phyloP scores from a whole-genome alignment of 2,329 filamentous ascomycete species.

The Paraconiothyrium brasiliense region DNA sequence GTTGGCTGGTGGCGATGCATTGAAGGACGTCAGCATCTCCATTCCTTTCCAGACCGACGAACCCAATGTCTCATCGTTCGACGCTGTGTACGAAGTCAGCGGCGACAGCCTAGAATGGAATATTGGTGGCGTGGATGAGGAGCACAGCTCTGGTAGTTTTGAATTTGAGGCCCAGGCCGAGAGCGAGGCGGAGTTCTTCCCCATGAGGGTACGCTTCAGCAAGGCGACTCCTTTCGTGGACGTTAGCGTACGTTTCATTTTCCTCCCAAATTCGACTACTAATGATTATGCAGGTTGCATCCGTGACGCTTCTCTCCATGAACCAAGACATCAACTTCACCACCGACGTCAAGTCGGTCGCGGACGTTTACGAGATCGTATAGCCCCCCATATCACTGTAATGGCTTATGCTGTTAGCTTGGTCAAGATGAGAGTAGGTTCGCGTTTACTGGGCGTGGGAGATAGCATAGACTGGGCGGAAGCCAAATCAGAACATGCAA shows the following conservation, averaged over 20 bases:
- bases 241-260: conserved; percentile 78
- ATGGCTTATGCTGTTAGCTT: neutral
- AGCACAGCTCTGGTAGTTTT: conserved; percentile 85
- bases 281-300: conserved; percentile 64
- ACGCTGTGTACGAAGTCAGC: conserved; percentile 91
- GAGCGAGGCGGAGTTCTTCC: conserved; percentile 96
- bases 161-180: conserved; percentile 92
- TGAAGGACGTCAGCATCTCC: conserved; percentile 85
- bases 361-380: conserved; percentile 80
- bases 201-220: conserved; percentile 89
- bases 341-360: conserved; percentile 80
- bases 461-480: conserved; percentile 1
- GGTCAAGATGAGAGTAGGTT: neutral
- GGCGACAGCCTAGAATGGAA: conserved; percentile 95
- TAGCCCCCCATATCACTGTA: conserved; percentile 52
- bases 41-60: conserved; percentile 89
- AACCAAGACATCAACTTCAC: conserved; percentile 83
- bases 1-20: conserved; percentile 78
- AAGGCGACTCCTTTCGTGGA: conserved; percentile 89
- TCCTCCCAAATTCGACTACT: neutral
- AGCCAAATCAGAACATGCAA: conserved; percentile 6
- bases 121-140: conserved; percentile 84
- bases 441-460: conserved; percentile 2
- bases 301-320: conserved; percentile 76
- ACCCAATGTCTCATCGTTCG: conserved; percentile 89